Conservation (phyloP, 1,284 basidiomycete species). For the Cryptococcus wingfieldii region DNA sequence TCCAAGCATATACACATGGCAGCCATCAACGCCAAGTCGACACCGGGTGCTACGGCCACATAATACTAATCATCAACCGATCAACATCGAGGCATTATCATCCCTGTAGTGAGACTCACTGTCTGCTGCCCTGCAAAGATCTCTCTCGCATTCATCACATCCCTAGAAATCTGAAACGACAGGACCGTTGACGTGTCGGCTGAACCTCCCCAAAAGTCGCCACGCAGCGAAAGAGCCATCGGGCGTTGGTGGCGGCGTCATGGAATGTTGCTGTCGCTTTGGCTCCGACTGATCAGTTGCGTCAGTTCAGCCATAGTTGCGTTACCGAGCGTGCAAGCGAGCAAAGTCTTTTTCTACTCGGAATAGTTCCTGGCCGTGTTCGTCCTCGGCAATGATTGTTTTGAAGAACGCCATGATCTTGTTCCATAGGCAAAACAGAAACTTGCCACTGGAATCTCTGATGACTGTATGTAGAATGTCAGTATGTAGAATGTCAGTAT, state of each 20-base stretch:
- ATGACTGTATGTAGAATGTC: constrained; percentile 11
- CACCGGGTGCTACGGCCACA: constrained; percentile 47
- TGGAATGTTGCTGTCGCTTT: constrained; percentile 41
- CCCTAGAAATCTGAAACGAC: constrained; percentile 38
- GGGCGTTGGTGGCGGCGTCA: constrained; percentile 26
- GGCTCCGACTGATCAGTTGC: constrained; percentile 25
- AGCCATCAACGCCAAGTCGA: constrained; percentile 49
- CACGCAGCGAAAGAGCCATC: constrained; percentile 27
- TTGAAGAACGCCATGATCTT: constrained; percentile 35
- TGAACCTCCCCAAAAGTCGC: constrained; percentile 41
- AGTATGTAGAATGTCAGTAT: neutral
- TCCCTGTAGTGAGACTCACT: constrained; percentile 18
- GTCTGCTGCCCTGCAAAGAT: constrained; percentile 39
- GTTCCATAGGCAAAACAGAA: constrained; percentile 34
- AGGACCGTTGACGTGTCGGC: constrained; percentile 29
- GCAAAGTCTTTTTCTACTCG: constrained; percentile 30
- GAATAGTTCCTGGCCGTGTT: constrained; percentile 33
- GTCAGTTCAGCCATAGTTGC: neutral
- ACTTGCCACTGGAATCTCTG: constrained; percentile 32
- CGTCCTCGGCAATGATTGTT: constrained; percentile 30
- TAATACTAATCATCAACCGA: constrained; percentile 33
- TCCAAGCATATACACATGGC: constrained; percentile 51
- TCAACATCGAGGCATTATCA: neutral
- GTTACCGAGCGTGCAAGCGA: constrained; percentile 23
- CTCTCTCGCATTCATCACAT: constrained; percentile 32